A percentile compares a stretch with the other conserved stretches of the same genome.
These are phyloP conservation scores for Alternaria consortialis DNA, from an alignment of 2,329 filamentous ascomycete genomes.

Conservation along the genomic window DNA sequence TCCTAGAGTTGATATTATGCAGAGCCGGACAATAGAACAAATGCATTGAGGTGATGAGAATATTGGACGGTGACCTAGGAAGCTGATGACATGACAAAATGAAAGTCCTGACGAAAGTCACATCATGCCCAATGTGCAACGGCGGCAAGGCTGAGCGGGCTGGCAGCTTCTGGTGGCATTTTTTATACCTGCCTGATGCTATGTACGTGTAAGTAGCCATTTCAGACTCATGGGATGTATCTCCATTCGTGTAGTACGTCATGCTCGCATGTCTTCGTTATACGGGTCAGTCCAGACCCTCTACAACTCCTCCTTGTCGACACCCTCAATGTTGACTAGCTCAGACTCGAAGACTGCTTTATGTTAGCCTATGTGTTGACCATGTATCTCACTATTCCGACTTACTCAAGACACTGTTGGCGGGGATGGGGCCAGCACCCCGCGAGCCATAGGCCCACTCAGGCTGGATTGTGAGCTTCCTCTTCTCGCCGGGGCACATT, in stretches of 20 bases:
- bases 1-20: background rate
- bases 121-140: background rate
- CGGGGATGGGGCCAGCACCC: constrained; percentile 85
- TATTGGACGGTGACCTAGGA: background rate
- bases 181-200: background rate
- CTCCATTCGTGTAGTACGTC: background rate
- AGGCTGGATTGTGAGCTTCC: constrained; percentile 87
- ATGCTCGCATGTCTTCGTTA: background rate
- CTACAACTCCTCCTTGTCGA: constrained; percentile 57
- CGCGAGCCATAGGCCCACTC: constrained; percentile 84
- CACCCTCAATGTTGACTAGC: constrained; percentile 82
- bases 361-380: constrained; percentile 25
- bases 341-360: constrained; percentile 86
- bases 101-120: background rate
- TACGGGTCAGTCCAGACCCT: background rate
- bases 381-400: constrained; percentile 5
- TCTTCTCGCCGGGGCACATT: constrained; percentile 98
- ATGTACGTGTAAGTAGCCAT: background rate
- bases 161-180: background rate
- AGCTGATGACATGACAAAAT: background rate
- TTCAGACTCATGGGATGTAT: background rate
- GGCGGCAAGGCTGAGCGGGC: background rate
- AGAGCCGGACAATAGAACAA: background rate
- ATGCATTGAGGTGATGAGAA: background rate
- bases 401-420: constrained; percentile 78